Evolutionary conservation across 768 basidiomycete species (phyloP).

Genomic region (Suillus decipiens): DNA sequence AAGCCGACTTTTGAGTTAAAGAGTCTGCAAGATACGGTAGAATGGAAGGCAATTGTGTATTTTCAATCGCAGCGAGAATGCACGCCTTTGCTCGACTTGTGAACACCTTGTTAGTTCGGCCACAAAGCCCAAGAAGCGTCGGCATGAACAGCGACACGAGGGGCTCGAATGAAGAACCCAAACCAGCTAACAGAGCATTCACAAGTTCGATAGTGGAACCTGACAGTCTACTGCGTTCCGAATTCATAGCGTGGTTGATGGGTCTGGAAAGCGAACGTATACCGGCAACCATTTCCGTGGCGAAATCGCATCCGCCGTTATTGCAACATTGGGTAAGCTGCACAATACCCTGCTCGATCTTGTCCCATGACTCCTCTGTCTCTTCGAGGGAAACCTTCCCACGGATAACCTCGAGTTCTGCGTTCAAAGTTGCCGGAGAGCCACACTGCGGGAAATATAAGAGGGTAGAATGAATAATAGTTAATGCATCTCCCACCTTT

Average conservation of each 20-base stretch:
- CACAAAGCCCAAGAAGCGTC: slow-evolving; percentile 62
- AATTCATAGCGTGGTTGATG: slow-evolving; percentile 60
- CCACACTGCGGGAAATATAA: slow-evolving; percentile 31
- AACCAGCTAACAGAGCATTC: slow-evolving; percentile 48
- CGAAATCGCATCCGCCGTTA: slow-evolving; percentile 53
- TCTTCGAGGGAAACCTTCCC: slow-evolving; percentile 50
- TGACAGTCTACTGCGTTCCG: slow-evolving; percentile 75
- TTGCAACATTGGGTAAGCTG: slow-evolving; percentile 50
- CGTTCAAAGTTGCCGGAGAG: slow-evolving; percentile 31
- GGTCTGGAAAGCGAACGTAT: slow-evolving; percentile 56
- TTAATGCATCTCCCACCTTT: slow-evolving; percentile 17
- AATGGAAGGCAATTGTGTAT: slow-evolving; percentile 66
- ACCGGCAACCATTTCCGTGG: slow-evolving; percentile 49
- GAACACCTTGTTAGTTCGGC: slow-evolving; percentile 79
- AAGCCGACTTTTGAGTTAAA: slow-evolving; percentile 65
- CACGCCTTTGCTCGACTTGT: slow-evolving; percentile 63
- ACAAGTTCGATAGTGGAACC: slow-evolving; percentile 66
- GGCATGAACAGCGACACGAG: slow-evolving; percentile 71
- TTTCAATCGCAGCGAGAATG: slow-evolving; percentile 61
- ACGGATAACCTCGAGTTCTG: slow-evolving; percentile 46
- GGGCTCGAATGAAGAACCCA: slow-evolving; percentile 66
- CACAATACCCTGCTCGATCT: slow-evolving; percentile 51
- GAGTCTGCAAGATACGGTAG: slow-evolving; percentile 60
- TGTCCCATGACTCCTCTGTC: slow-evolving; percentile 82
- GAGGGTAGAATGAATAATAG: too few species aligned